Conservation (phyloP, 495 filamentous ascomycete species). For the Daldinia childiae region DNA sequence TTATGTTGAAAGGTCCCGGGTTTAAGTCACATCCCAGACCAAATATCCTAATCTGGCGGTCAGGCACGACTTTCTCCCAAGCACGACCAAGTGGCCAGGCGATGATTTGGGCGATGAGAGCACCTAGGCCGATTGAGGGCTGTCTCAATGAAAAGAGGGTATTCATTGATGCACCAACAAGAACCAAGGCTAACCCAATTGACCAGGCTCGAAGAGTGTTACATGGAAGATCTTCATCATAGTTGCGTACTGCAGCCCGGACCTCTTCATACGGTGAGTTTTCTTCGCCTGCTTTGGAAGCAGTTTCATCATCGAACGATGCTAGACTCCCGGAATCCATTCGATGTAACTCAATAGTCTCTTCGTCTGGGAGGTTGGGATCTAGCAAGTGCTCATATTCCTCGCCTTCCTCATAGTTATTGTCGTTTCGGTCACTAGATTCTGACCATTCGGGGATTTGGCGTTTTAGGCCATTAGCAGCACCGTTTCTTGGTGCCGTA, state of each 20-base stretch:
- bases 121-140: slow-evolving; percentile 70
- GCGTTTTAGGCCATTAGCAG: slow-evolving; percentile 47
- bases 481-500: slow-evolving; percentile 34
- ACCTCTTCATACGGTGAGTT: slow-evolving; percentile 79
- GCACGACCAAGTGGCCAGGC: slow-evolving; percentile 75
- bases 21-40: slow-evolving; percentile 68
- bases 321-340: slow-evolving; percentile 34
- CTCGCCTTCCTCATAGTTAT: slow-evolving; percentile 51
- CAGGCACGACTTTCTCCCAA: slow-evolving; percentile 59
- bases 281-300: slow-evolving; percentile 45
- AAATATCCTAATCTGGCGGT: slow-evolving; percentile 62
- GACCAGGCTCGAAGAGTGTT: slow-evolving; percentile 80
- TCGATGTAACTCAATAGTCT: slow-evolving; percentile 44
- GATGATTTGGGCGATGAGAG: slow-evolving; percentile 74
- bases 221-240: slow-evolving; percentile 71
- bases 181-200: slow-evolving; percentile 71
- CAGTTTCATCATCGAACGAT: slow-evolving; percentile 51
- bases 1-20: slow-evolving; percentile 81
- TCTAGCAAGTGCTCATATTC: slow-evolving; percentile 59
- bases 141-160: slow-evolving; percentile 75
- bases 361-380: slow-evolving; percentile 59
- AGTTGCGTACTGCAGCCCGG: slow-evolving; percentile 67
- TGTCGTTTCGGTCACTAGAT: slow-evolving; percentile 38
- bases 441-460: slow-evolving; percentile 49
- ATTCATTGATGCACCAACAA: slow-evolving; percentile 74